Evolutionary conservation across 129 eudicot genomes (phyloP).

Genomic region (Escallonia herrerae): DNA sequence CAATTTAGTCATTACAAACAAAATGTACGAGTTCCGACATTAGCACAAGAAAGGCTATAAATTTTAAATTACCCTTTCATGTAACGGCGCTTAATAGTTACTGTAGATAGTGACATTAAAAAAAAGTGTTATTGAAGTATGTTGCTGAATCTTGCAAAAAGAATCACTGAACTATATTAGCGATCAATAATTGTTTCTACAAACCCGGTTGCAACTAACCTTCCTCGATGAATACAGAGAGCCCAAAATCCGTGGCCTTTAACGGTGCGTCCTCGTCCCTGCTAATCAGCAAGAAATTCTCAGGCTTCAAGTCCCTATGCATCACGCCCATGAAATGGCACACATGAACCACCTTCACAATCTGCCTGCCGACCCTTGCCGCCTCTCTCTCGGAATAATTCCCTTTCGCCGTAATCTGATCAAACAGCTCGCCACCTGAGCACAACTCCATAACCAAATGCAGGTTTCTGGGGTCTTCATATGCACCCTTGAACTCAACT

Average conservation of each 20-base stretch:
- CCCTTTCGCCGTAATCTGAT: slow-evolving; percentile 61
- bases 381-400: slow-evolving; percentile 84
- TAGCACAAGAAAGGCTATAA: neutral
- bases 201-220: slow-evolving; percentile 36
- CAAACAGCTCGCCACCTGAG: slow-evolving; percentile 86
- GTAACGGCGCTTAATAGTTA: too few relatives aligned
- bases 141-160: too few relatives aligned
- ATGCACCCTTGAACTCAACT: slow-evolving; percentile 84
- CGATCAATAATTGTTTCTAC: too few relatives aligned
- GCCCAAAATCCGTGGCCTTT: slow-evolving; percentile 92
- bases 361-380: slow-evolving; percentile 72
- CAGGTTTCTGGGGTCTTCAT: slow-evolving; percentile 53
- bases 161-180: too few relatives aligned
- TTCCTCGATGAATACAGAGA: slow-evolving; percentile 88
- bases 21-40: too few relatives aligned
- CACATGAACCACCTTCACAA: slow-evolving; percentile 90
- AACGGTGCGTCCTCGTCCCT: slow-evolving; percentile 50
- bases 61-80: neutral
- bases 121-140: too few relatives aligned
- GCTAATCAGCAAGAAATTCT: slow-evolving; percentile 80
- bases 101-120: neutral
- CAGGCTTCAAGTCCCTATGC: slow-evolving; percentile 92
- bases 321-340: slow-evolving; percentile 97
- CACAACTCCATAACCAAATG: slow-evolving; percentile 95
- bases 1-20: too few relatives aligned